Evolutionary conservation across 495 filamentous ascomycete species (phyloP).

Genomic region (Annulohypoxylon nitens): DNA sequence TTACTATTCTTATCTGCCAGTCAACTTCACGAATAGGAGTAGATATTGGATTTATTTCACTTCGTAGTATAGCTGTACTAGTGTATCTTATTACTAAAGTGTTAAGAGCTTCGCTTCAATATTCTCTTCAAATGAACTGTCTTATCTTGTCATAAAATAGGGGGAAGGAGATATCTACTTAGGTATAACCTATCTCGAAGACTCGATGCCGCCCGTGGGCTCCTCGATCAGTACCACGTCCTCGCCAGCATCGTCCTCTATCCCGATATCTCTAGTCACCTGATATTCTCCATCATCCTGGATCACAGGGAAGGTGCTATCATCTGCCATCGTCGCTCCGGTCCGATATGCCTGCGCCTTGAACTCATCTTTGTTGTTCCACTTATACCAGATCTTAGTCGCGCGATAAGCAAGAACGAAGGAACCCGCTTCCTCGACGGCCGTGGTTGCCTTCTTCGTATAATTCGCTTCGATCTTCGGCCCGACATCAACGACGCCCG

Average conservation of each 20-base stretch:
- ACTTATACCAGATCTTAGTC: conserved; percentile 9
- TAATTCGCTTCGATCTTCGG: not conserved
- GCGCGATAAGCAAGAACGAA: conserved; percentile 7
- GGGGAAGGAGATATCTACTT: not conserved
- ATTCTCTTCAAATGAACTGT: not conserved
- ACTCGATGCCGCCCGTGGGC: not conserved
- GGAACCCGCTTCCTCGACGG: conserved; percentile 4
- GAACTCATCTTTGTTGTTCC: conserved; percentile 8
- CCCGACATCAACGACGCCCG: not conserved
- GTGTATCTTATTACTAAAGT: not conserved
- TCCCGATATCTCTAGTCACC: conserved; percentile 2
- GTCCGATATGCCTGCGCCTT: conserved; percentile 2
- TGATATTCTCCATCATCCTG: conserved; percentile 3
- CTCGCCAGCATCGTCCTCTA: not conserved
- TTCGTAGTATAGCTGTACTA: conserved; percentile 5
- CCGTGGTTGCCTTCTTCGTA: not conserved
- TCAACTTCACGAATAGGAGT: not conserved
- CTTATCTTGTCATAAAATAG: not conserved
- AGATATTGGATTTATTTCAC: not conserved
- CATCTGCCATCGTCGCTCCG: conserved; percentile 1
- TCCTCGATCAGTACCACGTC: not conserved
- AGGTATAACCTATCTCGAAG: not conserved
- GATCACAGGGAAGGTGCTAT: not conserved
- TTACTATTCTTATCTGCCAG: not conserved
- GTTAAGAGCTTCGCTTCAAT: not conserved